phyloP scores from a whole-genome alignment of 2,329 filamentous ascomycete genomes.

The Penicillium verrucosum region DNA sequence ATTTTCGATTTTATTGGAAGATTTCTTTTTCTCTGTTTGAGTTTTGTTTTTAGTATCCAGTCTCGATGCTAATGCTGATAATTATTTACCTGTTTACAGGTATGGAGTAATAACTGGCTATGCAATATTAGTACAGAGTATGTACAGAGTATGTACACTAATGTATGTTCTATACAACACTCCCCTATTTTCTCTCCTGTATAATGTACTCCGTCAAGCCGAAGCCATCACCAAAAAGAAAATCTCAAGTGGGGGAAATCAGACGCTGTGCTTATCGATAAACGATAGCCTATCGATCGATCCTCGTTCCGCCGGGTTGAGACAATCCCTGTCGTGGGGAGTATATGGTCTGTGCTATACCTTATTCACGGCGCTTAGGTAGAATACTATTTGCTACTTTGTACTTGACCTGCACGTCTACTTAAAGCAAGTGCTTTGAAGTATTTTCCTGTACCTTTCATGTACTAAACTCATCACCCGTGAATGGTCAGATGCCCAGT shows the following conservation, averaged over 20 bases:
- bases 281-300: constrained; percentile 16
- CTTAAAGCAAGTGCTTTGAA: not conserved
- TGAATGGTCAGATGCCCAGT: constrained; percentile 5
- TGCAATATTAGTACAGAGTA: not conserved
- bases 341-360: constrained; percentile 8
- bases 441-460: not conserved
- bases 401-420: not conserved
- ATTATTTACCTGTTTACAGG: not conserved
- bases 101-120: not conserved
- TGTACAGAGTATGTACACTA: not conserved
- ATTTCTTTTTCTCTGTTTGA: not conserved
- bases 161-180: not conserved
- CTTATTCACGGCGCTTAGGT: constrained; percentile 6
- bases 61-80: not conserved
- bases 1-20: not conserved
- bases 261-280: constrained; percentile 14
- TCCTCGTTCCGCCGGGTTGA: constrained; percentile 5
- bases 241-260: not conserved
- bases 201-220: not conserved
- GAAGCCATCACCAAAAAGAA: not conserved
- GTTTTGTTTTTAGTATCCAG: not conserved
- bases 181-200: not conserved
- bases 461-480: not conserved
- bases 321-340: constrained; percentile 8
- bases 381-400: not conserved